A percentile compares a stretch with the other conserved stretches of the same genome.
phyloP scores from a whole-genome alignment of 345 rosid genomes.

The Psidium guajava region DNA sequence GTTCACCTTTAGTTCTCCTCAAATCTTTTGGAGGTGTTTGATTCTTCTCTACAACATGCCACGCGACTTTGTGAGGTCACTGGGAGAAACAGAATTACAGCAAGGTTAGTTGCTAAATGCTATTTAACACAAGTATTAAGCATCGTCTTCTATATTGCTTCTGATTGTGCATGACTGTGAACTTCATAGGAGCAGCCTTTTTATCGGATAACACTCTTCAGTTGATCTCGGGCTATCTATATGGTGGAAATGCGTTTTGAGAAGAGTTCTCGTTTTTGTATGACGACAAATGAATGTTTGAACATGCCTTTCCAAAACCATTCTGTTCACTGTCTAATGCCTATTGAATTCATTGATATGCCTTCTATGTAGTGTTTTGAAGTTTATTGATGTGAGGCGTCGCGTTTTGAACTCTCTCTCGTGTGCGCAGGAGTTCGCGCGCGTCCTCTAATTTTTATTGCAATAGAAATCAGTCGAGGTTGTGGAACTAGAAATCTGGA shows the following conservation, averaged over 20 bases:
- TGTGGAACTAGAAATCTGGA: no score
- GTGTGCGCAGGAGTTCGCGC: not conserved
- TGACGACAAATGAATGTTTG: not conserved
- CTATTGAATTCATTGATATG: not conserved
- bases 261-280: not conserved
- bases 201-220: not conserved
- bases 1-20: not conserved
- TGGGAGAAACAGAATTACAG: not conserved
- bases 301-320: not conserved
- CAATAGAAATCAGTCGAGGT: no score
- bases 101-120: no score
- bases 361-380: not conserved
- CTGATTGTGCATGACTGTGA: not conserved
- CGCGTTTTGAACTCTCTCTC: not conserved
- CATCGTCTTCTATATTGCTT: no score
- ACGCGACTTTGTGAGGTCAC: not conserved
- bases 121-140: no score
- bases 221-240: not conserved
- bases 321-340: not conserved
- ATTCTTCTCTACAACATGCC: not conserved
- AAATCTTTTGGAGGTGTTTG: not conserved
- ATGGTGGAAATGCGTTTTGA: not conserved
- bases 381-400: not conserved
- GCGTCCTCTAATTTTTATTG: no score
- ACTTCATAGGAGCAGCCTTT: not conserved